phyloP scores from a whole-genome alignment of 2,329 filamentous ascomycete genomes.

The Sarocladiaceae sp. region DNA sequence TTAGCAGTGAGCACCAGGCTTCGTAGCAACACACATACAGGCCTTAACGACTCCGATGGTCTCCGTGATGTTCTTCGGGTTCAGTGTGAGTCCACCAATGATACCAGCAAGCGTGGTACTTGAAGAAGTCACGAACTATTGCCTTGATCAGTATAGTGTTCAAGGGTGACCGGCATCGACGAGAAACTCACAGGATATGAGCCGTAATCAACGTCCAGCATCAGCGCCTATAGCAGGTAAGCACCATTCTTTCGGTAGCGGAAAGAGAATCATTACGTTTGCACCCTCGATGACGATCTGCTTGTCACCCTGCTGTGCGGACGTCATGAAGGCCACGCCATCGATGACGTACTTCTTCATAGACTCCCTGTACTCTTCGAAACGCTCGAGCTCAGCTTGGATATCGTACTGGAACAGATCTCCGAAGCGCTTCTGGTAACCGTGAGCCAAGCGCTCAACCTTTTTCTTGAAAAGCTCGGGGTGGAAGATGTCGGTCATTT shows the following conservation, averaged over 20 bases:
- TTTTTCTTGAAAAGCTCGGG: slow-evolving; percentile 59
- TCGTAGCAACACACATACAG: slow-evolving; percentile 9
- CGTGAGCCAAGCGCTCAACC: slow-evolving; percentile 52
- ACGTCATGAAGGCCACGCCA: slow-evolving; percentile 56
- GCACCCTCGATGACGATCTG: slow-evolving; percentile 65
- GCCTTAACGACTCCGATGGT: slow-evolving; percentile 64
- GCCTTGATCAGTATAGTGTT: slow-evolving; percentile 10
- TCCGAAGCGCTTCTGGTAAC: slow-evolving; percentile 61
- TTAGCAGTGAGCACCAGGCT: slow-evolving; percentile 3
- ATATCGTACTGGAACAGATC: slow-evolving; percentile 55
- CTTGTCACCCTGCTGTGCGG: slow-evolving; percentile 50
- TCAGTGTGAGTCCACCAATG: slow-evolving; percentile 55
- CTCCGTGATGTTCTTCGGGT: slow-evolving; percentile 52
- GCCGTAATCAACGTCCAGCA: slow-evolving; percentile 59
- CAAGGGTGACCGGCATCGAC: neutral
- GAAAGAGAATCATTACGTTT: slow-evolving; percentile 19
- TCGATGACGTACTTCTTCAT: slow-evolving; percentile 60
- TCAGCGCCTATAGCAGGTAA: slow-evolving; percentile 35
- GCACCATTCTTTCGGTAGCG: slow-evolving; percentile 14
- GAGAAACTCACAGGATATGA: slow-evolving; percentile 23
- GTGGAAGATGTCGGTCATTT: slow-evolving; percentile 62
- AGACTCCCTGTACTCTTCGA: slow-evolving; percentile 50
- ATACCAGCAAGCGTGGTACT: slow-evolving; percentile 48
- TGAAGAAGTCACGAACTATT: slow-evolving; percentile 24
- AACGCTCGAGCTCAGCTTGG: slow-evolving; percentile 61